Conservation (phyloP, 2,329 filamentous ascomycete genomes). For the Exophiala aquamarina region DNA sequence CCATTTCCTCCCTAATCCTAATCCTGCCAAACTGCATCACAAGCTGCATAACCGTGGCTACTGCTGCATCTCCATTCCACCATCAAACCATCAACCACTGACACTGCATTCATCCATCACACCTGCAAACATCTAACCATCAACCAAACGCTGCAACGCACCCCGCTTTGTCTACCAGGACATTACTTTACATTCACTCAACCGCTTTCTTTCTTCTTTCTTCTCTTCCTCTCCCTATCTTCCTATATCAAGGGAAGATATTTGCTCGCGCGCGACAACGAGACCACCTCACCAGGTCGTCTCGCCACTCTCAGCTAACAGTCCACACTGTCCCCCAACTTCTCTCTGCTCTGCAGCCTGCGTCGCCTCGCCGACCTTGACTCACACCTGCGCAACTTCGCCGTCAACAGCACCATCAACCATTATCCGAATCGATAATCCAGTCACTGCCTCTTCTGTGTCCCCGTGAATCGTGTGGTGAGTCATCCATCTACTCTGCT, state of each 20-base stretch:
- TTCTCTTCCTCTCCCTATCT: constrained; percentile 20
- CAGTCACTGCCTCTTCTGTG: constrained; percentile 14
- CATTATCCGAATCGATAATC: constrained; percentile 4
- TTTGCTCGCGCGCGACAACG: constrained; percentile 15
- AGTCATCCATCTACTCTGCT: constrained; percentile 10
- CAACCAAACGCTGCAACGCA: constrained; percentile 2
- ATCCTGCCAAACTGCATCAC: too few relatives aligned
- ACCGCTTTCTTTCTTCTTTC: constrained; percentile 12
- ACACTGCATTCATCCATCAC: constrained; percentile 5
- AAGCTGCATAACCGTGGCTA: too few relatives aligned
- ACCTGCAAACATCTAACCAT: constrained; percentile 6
- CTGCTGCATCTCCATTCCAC: too few relatives aligned
- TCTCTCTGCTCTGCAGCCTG: constrained; percentile 9
- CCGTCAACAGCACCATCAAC: constrained; percentile 10
- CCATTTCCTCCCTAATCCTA: too few relatives aligned
- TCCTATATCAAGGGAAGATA: constrained; percentile 29
- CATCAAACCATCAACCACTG: constrained; percentile 5
- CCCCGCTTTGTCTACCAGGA: constrained; percentile 23
- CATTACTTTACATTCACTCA: constrained; percentile 12
- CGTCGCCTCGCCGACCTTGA: constrained; percentile 14
- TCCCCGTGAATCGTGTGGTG: constrained; percentile 19
- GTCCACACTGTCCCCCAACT: constrained; percentile 6
- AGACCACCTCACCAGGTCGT: constrained; percentile 26
- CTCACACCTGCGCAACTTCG: constrained; percentile 14
- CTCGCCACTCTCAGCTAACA: constrained; percentile 14